Evolutionary conservation across 1,284 basidiomycete species (phyloP).

Genomic region (Ceratobasidium sp.): DNA sequence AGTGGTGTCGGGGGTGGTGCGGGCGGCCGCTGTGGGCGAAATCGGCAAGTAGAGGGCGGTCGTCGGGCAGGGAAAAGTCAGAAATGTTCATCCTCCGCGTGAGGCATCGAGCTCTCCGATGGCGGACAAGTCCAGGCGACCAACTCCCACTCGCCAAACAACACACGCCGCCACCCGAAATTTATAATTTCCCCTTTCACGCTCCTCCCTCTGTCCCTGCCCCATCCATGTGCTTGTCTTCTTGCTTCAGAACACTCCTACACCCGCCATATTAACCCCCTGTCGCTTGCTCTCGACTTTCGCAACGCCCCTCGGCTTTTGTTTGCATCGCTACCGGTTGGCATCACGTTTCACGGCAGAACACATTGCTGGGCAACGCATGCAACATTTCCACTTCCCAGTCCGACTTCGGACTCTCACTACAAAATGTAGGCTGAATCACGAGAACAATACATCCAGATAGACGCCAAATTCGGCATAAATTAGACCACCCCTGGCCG

Average conservation of each 20-base stretch:
- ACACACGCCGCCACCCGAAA: conserved; percentile 20
- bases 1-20: conserved; percentile 10
- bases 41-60: background rate
- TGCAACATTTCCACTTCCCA: too few relatives aligned
- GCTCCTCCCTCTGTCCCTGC: background rate
- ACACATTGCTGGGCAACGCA: too few relatives aligned
- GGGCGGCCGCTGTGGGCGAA: background rate
- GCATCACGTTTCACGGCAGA: background rate
- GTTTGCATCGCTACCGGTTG: background rate
- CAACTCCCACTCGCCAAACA: conserved; percentile 1
- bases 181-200: conserved; percentile 9
- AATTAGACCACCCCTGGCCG: background rate
- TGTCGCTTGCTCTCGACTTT: background rate
- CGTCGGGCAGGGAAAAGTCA: conserved; percentile 25
- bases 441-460: background rate
- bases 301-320: background rate
- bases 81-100: conserved; percentile 35
- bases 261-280: background rate
- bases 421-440: background rate
- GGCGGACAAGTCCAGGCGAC: conserved; percentile 1
- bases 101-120: conserved; percentile 40
- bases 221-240: too few relatives aligned
- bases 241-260: too few relatives aligned
- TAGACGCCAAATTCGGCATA: background rate
- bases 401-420: background rate